Conservation (phyloP, 2,329 filamentous ascomycete species). For the Claviceps maximensis region DNA sequence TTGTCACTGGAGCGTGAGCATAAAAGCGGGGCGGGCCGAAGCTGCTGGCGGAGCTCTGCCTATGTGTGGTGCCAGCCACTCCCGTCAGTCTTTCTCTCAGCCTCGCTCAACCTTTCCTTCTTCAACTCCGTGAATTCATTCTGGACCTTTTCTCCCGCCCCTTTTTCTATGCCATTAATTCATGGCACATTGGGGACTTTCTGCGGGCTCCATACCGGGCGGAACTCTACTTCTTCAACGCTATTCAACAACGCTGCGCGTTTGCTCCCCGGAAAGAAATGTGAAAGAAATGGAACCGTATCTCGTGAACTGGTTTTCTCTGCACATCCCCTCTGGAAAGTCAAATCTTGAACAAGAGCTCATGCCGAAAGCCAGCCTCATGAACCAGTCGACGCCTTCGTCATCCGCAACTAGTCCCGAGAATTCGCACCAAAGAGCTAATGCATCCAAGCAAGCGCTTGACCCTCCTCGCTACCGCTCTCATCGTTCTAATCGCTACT, state of each 20-base stretch:
- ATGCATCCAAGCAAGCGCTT: conserved; percentile 1
- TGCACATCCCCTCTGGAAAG: no score
- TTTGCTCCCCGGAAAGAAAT: no score
- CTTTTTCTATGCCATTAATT: not conserved
- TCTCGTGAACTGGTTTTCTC: not conserved
- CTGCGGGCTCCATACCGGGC: no score
- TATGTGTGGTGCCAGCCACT: no score
- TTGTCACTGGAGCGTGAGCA: not conserved
- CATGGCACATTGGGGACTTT: not conserved
- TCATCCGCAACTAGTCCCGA: not conserved
- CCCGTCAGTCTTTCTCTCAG: not conserved
- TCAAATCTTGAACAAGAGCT: not conserved
- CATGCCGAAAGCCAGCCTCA: not conserved
- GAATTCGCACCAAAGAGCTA: not conserved
- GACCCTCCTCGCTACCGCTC: not conserved
- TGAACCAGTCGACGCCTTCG: not conserved
- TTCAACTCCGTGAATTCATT: not conserved
- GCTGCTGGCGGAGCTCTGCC: not conserved
- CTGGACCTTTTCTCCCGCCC: no score
- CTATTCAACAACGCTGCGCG: not conserved
- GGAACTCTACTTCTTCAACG: no score
- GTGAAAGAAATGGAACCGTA: not conserved
- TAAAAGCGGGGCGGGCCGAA: not conserved
- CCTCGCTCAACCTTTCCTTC: not conserved
- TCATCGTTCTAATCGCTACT: not conserved